Conservation (phyloP, 768 basidiomycete genomes). For the Cystobasidium onofrii region DNA sequence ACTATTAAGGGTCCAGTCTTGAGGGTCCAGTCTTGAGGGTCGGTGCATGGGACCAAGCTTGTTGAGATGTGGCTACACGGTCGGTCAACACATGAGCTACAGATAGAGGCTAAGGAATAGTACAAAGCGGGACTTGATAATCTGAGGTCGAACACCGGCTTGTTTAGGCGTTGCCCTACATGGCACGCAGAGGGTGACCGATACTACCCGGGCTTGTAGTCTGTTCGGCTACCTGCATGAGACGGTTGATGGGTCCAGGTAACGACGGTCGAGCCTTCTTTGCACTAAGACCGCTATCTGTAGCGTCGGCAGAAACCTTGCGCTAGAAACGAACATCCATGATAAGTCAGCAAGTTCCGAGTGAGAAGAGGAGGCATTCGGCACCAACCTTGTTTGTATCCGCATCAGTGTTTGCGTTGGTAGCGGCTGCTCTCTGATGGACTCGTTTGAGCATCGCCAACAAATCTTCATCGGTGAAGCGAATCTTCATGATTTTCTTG, state of each 20-base stretch:
- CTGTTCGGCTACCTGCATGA: neutral
- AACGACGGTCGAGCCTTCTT: neutral
- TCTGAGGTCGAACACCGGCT: too few species aligned
- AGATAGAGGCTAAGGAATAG: too few species aligned
- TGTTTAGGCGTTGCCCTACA: too few species aligned
- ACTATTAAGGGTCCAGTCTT: neutral
- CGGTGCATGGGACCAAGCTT: neutral
- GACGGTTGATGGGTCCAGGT: neutral
- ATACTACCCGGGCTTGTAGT: neutral
- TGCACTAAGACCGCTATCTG: neutral
- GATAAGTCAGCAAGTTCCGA: too few species aligned
- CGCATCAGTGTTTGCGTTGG: neutral
- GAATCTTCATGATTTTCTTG: conserved; percentile 30
- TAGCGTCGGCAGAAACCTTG: neutral
- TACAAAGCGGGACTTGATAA: too few species aligned
- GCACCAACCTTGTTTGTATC: neutral
- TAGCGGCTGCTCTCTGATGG: conserved; percentile 23
- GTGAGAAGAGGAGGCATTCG: too few species aligned
- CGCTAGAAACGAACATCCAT: neutral
- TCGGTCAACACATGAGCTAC: too few species aligned
- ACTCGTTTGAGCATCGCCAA: conserved; percentile 34
- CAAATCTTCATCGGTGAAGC: conserved; percentile 39
- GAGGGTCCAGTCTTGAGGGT: neutral
- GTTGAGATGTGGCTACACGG: too few species aligned
- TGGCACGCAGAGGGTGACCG: neutral